A percentile compares a stretch with the other conserved stretches of the same genome.
Evolutionary conservation across 257 asterid genomes (phyloP).

Genomic region (Ilex asprella): DNA sequence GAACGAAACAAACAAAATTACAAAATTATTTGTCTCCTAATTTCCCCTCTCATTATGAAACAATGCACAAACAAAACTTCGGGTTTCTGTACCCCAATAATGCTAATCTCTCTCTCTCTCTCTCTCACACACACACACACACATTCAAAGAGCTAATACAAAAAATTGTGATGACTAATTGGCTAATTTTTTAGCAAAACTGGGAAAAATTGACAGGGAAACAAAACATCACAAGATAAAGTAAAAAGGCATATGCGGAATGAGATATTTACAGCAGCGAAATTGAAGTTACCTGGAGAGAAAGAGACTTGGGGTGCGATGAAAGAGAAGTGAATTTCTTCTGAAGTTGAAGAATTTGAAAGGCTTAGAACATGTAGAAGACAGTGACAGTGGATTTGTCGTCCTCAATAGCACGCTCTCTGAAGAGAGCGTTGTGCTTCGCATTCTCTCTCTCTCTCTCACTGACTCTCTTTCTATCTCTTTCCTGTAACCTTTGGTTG

Average conservation of each 20-base stretch:
- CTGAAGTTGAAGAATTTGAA: slow-evolving; percentile 7
- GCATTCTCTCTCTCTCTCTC: slow-evolving; percentile 11
- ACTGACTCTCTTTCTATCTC: neutral
- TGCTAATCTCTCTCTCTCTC: too few species aligned
- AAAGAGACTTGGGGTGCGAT: neutral
- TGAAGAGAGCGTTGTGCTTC: slow-evolving; percentile 20
- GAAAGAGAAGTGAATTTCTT: neutral
- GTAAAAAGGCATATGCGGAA: too few species aligned
- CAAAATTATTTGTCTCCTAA: too few species aligned
- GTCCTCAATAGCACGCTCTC: slow-evolving; percentile 14
- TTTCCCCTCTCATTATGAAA: too few species aligned
- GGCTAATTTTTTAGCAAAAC: too few species aligned
- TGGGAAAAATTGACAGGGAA: too few species aligned
- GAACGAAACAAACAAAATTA: neutral
- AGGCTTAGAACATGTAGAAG: neutral
- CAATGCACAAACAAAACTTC: too few species aligned
- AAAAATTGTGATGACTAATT: too few species aligned
- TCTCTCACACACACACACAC: neutral
- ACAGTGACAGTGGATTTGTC: neutral
- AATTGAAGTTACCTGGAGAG: slow-evolving; percentile 15
- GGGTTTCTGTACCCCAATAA: too few species aligned
- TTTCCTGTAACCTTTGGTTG: neutral
- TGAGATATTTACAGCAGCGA: too few species aligned
- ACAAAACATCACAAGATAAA: too few species aligned
- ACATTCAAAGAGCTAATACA: neutral